Evolutionary conservation across 2,329 filamentous ascomycete species (phyloP).

Genomic region (Diaporthe velutina): DNA sequence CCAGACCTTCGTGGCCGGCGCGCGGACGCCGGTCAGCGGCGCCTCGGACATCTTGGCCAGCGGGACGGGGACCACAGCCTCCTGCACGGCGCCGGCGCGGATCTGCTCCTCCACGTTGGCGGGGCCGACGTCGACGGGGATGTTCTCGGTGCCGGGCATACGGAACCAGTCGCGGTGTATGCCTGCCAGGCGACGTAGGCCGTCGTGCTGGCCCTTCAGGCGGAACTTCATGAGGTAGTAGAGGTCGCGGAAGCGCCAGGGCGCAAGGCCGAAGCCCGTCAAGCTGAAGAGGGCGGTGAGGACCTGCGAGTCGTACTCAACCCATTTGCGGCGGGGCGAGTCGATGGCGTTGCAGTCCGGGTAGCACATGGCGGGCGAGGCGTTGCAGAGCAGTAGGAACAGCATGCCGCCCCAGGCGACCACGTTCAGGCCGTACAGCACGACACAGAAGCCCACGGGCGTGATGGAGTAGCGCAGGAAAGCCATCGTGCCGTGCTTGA

Average conservation of each 20-base stretch:
- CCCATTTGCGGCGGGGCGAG: constrained; percentile 84
- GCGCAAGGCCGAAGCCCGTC: constrained; percentile 85
- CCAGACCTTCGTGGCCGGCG: constrained; percentile 76
- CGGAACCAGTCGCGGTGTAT: constrained; percentile 84
- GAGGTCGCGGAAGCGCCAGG: constrained; percentile 86
- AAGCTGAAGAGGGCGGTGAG: constrained; percentile 89
- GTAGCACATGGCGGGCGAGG: constrained; percentile 78
- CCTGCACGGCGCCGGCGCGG: constrained; percentile 51
- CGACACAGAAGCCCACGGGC: constrained; percentile 81
- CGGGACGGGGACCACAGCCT: constrained; percentile 72
- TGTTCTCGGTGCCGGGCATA: constrained; percentile 72
- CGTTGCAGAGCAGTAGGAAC: constrained; percentile 85
- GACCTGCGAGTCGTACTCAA: constrained; percentile 88
- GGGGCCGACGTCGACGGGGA: constrained; percentile 67
- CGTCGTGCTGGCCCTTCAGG: constrained; percentile 62
- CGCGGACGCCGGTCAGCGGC: constrained; percentile 79
- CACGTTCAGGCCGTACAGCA: constrained; percentile 84
- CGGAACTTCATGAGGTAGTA: constrained; percentile 80
- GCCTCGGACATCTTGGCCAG: constrained; percentile 71
- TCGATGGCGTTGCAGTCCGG: constrained; percentile 78
- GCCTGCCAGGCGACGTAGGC: constrained; percentile 77
- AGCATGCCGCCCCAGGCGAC: constrained; percentile 94
- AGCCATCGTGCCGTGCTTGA: constrained; percentile 67
- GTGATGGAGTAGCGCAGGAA: constrained; percentile 83
- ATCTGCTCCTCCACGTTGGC: constrained; percentile 58